A percentile compares a stretch with the other conserved stretches of the same genome.
phyloP scores from a whole-genome alignment of 176 grass and related monocot species.

The Cymbopogon citratus region DNA sequence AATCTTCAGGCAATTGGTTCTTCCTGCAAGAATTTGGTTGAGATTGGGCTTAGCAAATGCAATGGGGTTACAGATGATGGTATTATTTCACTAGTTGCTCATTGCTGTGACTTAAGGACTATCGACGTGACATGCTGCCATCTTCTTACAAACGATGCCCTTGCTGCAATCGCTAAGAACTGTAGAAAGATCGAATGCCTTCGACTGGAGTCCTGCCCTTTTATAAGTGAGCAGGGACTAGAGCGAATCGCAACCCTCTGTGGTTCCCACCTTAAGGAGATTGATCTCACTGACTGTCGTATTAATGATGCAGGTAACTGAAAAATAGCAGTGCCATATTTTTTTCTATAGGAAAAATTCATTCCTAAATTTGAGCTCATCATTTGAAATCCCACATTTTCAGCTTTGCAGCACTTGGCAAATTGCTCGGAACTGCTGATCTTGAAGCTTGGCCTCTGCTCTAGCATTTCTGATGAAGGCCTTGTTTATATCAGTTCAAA shows the following conservation, averaged over 20 bases:
- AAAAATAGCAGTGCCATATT: not conserved
- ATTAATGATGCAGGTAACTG: slow-evolving; percentile 44
- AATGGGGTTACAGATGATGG: slow-evolving; percentile 52
- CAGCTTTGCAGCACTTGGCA: slow-evolving; percentile 60
- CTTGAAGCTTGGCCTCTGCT: slow-evolving; percentile 74
- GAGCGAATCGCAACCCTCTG: slow-evolving; percentile 38
- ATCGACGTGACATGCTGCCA: slow-evolving; percentile 62
- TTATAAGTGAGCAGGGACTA: slow-evolving; percentile 66
- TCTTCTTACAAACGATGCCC: slow-evolving; percentile 46
- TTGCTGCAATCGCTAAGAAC: slow-evolving; percentile 46
- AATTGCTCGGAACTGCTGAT: slow-evolving; percentile 47
- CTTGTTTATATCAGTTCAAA: slow-evolving; percentile 50
- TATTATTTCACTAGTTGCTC: slow-evolving; percentile 37
- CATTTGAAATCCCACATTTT: slow-evolving; percentile 1
- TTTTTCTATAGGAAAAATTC: not conserved
- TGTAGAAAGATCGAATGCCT: slow-evolving; percentile 55
- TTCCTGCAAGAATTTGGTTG: slow-evolving; percentile 55
- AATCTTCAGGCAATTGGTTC: slow-evolving; percentile 38
- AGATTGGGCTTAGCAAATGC: slow-evolving; percentile 85
- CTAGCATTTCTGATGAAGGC: slow-evolving; percentile 51
- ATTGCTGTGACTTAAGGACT: slow-evolving; percentile 40
- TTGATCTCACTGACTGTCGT: slow-evolving; percentile 72
- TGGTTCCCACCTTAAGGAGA: slow-evolving; percentile 58
- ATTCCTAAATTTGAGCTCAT: not conserved
- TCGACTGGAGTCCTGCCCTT: slow-evolving; percentile 57